Evolutionary conservation across 192 early-diverging fungal genomes (phyloP), one percentile per base, ranked within the genome.

Genomic region (Linnemannia exigua): DNA sequence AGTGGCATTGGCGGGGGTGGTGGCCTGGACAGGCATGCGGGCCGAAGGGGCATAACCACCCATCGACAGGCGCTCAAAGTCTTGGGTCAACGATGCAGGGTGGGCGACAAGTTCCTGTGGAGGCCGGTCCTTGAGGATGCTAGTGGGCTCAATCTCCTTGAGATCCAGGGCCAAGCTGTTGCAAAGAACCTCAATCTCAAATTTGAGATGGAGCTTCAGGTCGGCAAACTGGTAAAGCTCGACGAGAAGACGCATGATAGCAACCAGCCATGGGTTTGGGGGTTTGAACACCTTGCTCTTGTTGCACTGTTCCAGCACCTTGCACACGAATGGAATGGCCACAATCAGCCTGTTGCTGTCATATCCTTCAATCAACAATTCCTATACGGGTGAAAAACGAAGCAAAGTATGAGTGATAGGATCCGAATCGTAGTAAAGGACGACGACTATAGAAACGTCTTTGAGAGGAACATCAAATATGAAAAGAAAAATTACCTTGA

Each of bases 181-280:
- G 90, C 97, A 99, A 47, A 99, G 90, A 9, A 99, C 97, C 88
- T 99, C 98, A 67, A 99, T 96, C 82, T 99, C 98, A 89, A 99
- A 99, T 72, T 97, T 98, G 48, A 98, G 93, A 72, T 97, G 98
- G 50, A 99, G 91, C 88, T 98, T 99, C 44, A 99, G 88, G 77
- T 98, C 96, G 0, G 97, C 98, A 84, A 92, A 96, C 63, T 95
- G 94, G 89, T 98, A 99, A 15, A 99, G 90, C 87, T 99, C 98
- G 5, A 95, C 95, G 51, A 99, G 88, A 20, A 99, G 91, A 67
- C 92, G 92, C 92, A 99, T 93, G 74, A 98, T 97, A 41, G 96
- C 96, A 94, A 99, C 97, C 54, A 99, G 82, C 98, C 98, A 99
- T 20, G 98, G 98, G 88, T 98, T 99, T 38, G 98, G 98, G 16